A percentile compares a stretch with the other conserved stretches of the same genome.
These are phyloP conservation scores for Leptomonas seymouri DNA, from an alignment of 208 protist species.

Conservation along the genomic window DNA sequence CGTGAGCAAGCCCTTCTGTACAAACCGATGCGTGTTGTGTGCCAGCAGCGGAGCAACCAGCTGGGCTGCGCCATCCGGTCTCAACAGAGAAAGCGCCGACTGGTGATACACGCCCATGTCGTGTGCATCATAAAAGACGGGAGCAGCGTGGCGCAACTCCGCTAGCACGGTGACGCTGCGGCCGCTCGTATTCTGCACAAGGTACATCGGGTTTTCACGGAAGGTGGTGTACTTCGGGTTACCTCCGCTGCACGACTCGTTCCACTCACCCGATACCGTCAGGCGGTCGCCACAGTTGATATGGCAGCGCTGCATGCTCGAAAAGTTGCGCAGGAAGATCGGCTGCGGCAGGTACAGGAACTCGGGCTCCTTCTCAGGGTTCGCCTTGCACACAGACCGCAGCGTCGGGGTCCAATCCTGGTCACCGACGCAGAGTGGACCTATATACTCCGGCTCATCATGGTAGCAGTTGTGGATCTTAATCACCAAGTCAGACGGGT, in stretches of 20 bases:
- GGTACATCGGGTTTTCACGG: conserved; percentile 85
- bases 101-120: conserved; percentile 75
- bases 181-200: conserved; percentile 79
- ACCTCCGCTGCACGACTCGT: conserved; percentile 61
- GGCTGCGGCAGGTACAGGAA: conserved; percentile 64
- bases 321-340: conserved; percentile 80
- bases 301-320: conserved; percentile 81
- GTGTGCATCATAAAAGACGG: conserved; percentile 31
- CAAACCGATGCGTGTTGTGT: conserved; percentile 63
- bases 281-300: conserved; percentile 86
- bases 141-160: conserved; percentile 60
- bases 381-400: conserved; percentile 46
- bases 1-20: conserved; percentile 84
- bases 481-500: conserved; percentile 60
- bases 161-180: conserved; percentile 60
- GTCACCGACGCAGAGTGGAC: conserved; percentile 45
- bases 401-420: conserved; percentile 55
- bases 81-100: conserved; percentile 74
- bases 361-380: conserved; percentile 47
- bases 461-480: conserved; percentile 82
- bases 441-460: conserved; percentile 60
- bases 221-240: conserved; percentile 82
- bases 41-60: conserved; percentile 72
- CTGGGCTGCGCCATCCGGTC: conserved; percentile 58
- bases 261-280: conserved; percentile 72